Evolutionary conservation across 345 rosid species (phyloP).

Genomic region (Corchorus capsularis): DNA sequence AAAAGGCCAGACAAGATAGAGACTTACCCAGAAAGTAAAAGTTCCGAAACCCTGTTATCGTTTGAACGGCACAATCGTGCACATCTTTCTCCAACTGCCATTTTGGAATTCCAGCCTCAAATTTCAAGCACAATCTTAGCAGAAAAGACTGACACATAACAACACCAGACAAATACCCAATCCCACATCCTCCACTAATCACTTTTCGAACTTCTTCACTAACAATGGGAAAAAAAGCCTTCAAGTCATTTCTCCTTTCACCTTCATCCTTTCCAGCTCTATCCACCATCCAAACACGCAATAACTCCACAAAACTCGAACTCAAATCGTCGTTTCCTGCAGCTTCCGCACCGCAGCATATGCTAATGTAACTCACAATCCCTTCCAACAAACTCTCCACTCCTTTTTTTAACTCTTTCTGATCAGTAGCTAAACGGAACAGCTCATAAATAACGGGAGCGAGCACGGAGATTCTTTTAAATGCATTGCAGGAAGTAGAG

Average conservation of each 20-base stretch:
- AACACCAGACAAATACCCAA: slow-evolving; percentile 62
- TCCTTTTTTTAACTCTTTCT: slow-evolving; percentile 33
- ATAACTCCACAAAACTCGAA: slow-evolving; percentile 51
- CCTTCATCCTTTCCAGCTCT: slow-evolving; percentile 32
- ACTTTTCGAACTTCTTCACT: slow-evolving; percentile 38
- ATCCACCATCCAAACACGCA: slow-evolving; percentile 61
- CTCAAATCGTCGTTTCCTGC: slow-evolving; percentile 36
- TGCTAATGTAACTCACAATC: slow-evolving; percentile 49
- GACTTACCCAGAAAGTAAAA: slow-evolving; percentile 60
- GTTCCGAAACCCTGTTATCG: slow-evolving; percentile 50
- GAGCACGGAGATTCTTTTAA: slow-evolving; percentile 48
- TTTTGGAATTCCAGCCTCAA: slow-evolving; percentile 30
- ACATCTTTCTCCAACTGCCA: slow-evolving; percentile 48
- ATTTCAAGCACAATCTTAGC: slow-evolving; percentile 60
- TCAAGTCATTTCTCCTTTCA: slow-evolving; percentile 40
- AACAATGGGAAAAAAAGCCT: slow-evolving; percentile 54
- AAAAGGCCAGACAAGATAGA: not conserved
- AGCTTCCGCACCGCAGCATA: slow-evolving; percentile 27
- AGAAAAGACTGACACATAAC: slow-evolving; percentile 66
- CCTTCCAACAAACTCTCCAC: slow-evolving; percentile 57
- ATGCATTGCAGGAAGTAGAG: slow-evolving; percentile 44
- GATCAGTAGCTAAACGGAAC: slow-evolving; percentile 27
- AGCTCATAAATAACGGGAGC: slow-evolving; percentile 66
- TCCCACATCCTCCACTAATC: slow-evolving; percentile 39
- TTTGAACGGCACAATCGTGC: slow-evolving; percentile 41